phyloP scores from a whole-genome alignment of 345 rosid species.

The Noccaea caerulescens region DNA sequence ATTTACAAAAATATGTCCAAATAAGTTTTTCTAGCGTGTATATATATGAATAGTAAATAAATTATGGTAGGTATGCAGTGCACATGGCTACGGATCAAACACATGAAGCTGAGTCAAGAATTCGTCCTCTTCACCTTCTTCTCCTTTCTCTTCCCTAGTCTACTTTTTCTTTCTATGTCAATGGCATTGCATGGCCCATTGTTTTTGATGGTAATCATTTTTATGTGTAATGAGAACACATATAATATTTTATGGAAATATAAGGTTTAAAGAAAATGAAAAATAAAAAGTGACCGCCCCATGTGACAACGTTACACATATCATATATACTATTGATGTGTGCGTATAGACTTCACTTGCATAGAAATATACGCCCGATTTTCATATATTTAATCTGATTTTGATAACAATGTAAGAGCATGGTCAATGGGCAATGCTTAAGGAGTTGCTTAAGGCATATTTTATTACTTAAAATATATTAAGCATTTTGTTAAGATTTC shows the following conservation, averaged over 20 bases:
- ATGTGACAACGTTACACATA: conserved; percentile 37
- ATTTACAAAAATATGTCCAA: neutral
- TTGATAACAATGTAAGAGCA: neutral
- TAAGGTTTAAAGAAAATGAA: neutral
- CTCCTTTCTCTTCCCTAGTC: neutral
- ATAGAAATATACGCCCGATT: conserved; percentile 29
- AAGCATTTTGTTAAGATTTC: too few species aligned
- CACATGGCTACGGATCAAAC: conserved; percentile 45
- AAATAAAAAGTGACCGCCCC: conserved; percentile 36
- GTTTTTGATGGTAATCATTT: conserved; percentile 20
- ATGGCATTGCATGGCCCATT: conserved; percentile 36
- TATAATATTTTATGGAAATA: neutral
- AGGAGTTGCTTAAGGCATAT: too few species aligned
- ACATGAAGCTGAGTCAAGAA: conserved; percentile 46
- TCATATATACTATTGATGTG: neutral
- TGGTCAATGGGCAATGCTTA: too few species aligned
- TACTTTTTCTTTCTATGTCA: conserved; percentile 14
- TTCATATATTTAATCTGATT: neutral
- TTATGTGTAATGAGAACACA: too few species aligned
- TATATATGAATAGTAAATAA: conserved; percentile 10
- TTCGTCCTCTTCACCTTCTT: conserved; percentile 21
- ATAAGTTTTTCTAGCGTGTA: neutral
- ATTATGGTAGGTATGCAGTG: conserved; percentile 26
- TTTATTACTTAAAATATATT: too few species aligned
- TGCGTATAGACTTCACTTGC: conserved; percentile 9